These are phyloP conservation scores for Ormosia semicastrata DNA, from an alignment of 306 rosid genomes.

Conservation along the genomic window DNA sequence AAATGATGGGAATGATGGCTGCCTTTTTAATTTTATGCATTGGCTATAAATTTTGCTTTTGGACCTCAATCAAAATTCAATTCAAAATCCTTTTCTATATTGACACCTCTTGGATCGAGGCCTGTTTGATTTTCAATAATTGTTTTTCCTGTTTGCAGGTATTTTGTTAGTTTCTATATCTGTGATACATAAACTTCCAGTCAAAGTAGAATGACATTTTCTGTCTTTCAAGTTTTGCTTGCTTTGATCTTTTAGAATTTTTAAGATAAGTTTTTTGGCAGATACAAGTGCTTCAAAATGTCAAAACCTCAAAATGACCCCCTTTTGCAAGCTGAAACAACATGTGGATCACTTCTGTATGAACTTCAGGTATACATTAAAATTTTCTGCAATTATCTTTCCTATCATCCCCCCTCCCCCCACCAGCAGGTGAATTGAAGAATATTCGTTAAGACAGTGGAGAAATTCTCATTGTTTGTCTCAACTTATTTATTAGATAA, in stretches of 20 bases:
- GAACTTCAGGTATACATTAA: conserved; percentile 75
- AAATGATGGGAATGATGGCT: background rate
- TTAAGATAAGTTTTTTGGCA: conserved; percentile 19
- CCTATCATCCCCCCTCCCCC: background rate
- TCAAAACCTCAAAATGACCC: conserved; percentile 58
- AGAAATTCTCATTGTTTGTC: background rate
- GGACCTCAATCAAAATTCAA: background rate
- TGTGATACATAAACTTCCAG: background rate
- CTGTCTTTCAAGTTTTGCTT: background rate
- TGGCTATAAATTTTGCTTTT: conserved; percentile 3
- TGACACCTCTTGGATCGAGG: background rate
- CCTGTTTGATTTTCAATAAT: background rate
- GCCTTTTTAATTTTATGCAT: background rate
- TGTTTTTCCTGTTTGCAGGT: background rate
- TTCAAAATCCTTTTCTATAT: background rate
- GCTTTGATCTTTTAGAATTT: conserved; percentile 6
- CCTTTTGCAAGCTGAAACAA: conserved; percentile 75
- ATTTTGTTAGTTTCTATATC: background rate
- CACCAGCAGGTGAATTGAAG: background rate
- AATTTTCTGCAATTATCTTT: background rate
- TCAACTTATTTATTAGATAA: conserved; percentile 50
- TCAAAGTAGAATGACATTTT: background rate
- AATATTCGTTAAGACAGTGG: background rate
- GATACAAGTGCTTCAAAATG: conserved; percentile 46
- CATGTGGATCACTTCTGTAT: conserved; percentile 83